Evolutionary conservation across 2,329 filamentous ascomycete species (phyloP).

Genomic region (Oidium heveae): DNA sequence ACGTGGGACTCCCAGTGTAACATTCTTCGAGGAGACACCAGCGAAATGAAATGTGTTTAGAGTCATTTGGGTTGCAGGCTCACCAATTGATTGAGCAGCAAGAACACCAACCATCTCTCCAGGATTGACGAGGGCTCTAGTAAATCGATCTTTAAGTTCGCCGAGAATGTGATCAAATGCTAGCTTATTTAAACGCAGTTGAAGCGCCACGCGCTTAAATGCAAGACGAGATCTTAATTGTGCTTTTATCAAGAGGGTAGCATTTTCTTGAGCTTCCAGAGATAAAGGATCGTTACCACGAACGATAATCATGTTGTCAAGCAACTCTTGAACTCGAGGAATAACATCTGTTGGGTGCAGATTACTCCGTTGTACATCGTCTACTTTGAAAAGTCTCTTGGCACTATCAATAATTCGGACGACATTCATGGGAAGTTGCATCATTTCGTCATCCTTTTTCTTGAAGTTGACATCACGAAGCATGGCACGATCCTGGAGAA

Average conservation of each 20-base stretch:
- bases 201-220: conserved; percentile 74
- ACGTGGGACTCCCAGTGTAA: conserved; percentile 94
- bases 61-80: conserved; percentile 98
- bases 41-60: conserved; percentile 99
- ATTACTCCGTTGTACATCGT: conserved; percentile 65
- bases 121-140: conserved; percentile 61
- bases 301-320: conserved; percentile 61
- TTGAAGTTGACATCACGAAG: conserved; percentile 42
- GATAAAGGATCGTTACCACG: conserved; percentile 67
- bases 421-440: conserved; percentile 84
- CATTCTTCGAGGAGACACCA: conserved; percentile 98
- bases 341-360: conserved; percentile 74
- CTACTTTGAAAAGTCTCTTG: conserved; percentile 74
- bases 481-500: conserved; percentile 47
- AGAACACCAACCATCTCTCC: conserved; percentile 98
- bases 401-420: conserved; percentile 76
- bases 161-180: conserved; percentile 84
- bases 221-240: conserved; percentile 71
- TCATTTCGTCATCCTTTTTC: conserved; percentile 55
- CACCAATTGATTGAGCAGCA: conserved; percentile 93
- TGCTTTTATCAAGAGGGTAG: conserved; percentile 79
- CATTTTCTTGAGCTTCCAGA: conserved; percentile 61
- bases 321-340: conserved; percentile 45
- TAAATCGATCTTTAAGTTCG: conserved; percentile 72
- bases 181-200: conserved; percentile 67